These are phyloP conservation scores for Blastomyces gilchristii DNA, from an alignment of 2,329 filamentous ascomycete species.

Conservation along the genomic window DNA sequence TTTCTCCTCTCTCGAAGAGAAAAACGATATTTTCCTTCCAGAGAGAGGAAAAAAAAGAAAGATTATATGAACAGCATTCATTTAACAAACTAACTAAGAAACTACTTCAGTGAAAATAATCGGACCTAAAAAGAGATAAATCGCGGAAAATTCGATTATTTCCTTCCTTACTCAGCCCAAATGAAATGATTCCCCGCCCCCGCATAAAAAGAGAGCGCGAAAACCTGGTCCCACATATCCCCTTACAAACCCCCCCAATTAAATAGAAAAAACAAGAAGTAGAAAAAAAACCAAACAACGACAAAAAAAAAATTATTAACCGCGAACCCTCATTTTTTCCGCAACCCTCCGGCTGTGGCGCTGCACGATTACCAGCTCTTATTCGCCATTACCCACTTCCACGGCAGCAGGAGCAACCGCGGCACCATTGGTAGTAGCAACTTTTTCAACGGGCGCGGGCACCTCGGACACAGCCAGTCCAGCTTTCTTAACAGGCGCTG, in stretches of 20 bases:
- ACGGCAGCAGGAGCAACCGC: background rate
- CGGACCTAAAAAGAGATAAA: background rate
- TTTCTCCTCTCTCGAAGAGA: background rate
- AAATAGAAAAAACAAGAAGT: background rate
- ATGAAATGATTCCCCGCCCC: background rate
- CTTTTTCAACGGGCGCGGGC: slow-evolving; percentile 5
- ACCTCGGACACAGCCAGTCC: background rate
- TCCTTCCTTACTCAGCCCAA: background rate
- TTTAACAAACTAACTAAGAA: no score
- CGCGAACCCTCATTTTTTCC: slow-evolving; percentile 19
- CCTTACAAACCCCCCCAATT: background rate
- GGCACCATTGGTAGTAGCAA: slow-evolving; percentile 25
- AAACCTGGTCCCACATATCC: background rate
- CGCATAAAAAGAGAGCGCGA: background rate
- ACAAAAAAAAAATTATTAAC: background rate
- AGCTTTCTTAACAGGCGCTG: background rate
- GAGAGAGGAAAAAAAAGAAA: background rate
- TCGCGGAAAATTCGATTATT: background rate
- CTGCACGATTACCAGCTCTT: background rate
- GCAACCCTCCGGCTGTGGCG: background rate
- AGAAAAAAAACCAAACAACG: background rate
- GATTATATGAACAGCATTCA: background rate
- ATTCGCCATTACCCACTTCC: background rate
- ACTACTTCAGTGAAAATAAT: background rate
- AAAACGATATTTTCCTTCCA: background rate